Percentiles rank a stretch among this genome's conserved stretches.
These are phyloP conservation scores for Corymbia calophylla DNA, from an alignment of 441 rosid genomes.

Conservation along the genomic window DNA sequence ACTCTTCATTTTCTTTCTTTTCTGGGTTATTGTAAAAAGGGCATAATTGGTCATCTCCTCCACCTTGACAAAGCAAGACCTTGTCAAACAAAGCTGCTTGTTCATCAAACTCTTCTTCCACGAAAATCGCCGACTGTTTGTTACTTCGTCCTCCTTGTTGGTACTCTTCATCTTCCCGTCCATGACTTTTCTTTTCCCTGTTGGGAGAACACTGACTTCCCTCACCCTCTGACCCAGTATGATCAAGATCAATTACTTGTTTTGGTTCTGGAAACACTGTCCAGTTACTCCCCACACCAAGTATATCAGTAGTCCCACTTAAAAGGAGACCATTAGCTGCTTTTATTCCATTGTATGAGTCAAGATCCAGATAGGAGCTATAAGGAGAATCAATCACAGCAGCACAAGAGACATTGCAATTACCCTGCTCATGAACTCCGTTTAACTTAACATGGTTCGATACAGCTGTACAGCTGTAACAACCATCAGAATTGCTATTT, in stretches of 20 bases:
- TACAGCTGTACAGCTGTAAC: not conserved
- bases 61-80: slow-evolving; percentile 16
- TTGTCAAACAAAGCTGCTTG: slow-evolving; percentile 11
- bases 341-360: not conserved
- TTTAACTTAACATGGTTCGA: not conserved
- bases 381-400: not conserved
- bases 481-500: not conserved
- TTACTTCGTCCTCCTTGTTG: slow-evolving; percentile 8
- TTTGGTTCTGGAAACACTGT: not conserved
- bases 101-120: slow-evolving; percentile 7
- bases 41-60: slow-evolving; percentile 7
- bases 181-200: slow-evolving; percentile 11
- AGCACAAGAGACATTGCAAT: not conserved
- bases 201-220: slow-evolving; percentile 6
- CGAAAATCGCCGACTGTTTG: slow-evolving; percentile 7
- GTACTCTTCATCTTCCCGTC: slow-evolving; percentile 5
- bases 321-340: not conserved
- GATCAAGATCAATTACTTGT: slow-evolving; percentile 9
- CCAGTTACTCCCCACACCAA: not conserved
- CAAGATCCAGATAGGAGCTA: not conserved
- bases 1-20: slow-evolving; percentile 1
- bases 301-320: not conserved
- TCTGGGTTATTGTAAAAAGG: slow-evolving; percentile 3
- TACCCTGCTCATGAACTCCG: not conserved
- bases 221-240: not conserved